Evolutionary conservation across 768 basidiomycete species (phyloP), one percentile per base, ranked within the genome.

Genomic region (Tylopilus vinaceipallidus): DNA sequence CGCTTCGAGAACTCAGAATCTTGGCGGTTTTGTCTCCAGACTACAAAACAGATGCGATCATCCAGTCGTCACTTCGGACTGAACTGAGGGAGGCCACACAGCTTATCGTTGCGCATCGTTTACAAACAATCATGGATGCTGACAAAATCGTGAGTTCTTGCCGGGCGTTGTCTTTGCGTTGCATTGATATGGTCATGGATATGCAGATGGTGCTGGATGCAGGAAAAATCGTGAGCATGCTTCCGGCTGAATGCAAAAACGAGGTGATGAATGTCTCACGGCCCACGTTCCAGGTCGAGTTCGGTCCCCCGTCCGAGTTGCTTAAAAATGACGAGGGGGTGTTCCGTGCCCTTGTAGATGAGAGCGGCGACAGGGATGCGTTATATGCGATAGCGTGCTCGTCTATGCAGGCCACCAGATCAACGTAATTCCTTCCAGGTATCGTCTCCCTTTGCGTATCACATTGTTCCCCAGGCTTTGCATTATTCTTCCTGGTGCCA

Each of bases 101-200:
- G 17, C 66, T 84, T 26, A 83, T 80, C 16, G 73, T 85, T 33
- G 83, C 83, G 1, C 81, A 83, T 61, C 73, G 82, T 16, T 58
- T 80, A 8, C 73, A 75, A 49, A 83, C 77, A 7, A 78, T 84
- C 52, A 81, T 81, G 71, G 81, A 82, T 44, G 78, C 80, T 4
- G 82, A 84, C 59, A 78, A 79, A 55, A 78, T 84, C 38, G 72
- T 83, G 49, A 40, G 67, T 56, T 6, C 6, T 19, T 17, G 29
- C 43, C 30, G 26, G 16, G 14, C 27, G 17, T 17, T 6, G 12
- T 6, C 27, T 29, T 29, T 12, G 6, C 27, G 27, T 29, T 29
- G 27, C 23, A 45, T 9, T 7, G 10, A n/a, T n/a, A 33, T 13
- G 6, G 43, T 16, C 3, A 16, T 29, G 27, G 3, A 22, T n/a